phyloP scores from a whole-genome alignment of 768 basidiomycete genomes.

The Tremella mesenterica region DNA sequence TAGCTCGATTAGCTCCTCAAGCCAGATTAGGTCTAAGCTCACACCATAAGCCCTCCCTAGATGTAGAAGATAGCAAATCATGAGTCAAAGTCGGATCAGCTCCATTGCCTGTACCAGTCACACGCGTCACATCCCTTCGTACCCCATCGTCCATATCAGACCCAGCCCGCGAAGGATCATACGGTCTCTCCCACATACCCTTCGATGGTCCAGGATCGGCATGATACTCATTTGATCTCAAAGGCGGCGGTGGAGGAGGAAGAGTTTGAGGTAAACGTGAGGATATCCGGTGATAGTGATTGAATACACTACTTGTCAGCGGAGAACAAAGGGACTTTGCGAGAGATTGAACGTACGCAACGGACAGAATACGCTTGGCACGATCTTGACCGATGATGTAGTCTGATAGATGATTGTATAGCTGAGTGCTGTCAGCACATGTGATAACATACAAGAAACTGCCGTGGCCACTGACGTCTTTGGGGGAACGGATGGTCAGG shows the following conservation, averaged over 20 bases:
- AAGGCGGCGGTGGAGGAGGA: slow-evolving; percentile 2
- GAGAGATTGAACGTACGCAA: slow-evolving; percentile 60
- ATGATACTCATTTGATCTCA: background rate
- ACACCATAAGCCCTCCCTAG: slow-evolving; percentile 34
- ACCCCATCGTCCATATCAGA: slow-evolving; percentile 15
- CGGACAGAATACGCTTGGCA: slow-evolving; percentile 87
- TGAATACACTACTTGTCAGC: slow-evolving; percentile 61
- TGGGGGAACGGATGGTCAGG: slow-evolving; percentile 24
- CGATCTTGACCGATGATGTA: slow-evolving; percentile 84
- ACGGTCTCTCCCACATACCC: background rate
- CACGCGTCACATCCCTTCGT: slow-evolving; percentile 19
- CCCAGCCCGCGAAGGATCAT: slow-evolving; percentile 19
- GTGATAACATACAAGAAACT: background rate
- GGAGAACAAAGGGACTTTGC: background rate
- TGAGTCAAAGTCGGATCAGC: slow-evolving; percentile 34
- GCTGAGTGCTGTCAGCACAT: slow-evolving; percentile 48
- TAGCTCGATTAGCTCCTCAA: background rate
- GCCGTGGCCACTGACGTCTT: slow-evolving; percentile 16
- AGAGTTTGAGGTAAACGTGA: background rate
- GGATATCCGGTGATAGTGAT: slow-evolving; percentile 76
- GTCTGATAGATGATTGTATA: slow-evolving; percentile 75
- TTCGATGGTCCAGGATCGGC: background rate
- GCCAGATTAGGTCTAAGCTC: slow-evolving; percentile 4
- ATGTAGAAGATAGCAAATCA: slow-evolving; percentile 20
- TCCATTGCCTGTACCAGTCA: slow-evolving; percentile 16